phyloP scores from a whole-genome alignment of 129 eudicot genomes.

The Deinandra increscens region DNA sequence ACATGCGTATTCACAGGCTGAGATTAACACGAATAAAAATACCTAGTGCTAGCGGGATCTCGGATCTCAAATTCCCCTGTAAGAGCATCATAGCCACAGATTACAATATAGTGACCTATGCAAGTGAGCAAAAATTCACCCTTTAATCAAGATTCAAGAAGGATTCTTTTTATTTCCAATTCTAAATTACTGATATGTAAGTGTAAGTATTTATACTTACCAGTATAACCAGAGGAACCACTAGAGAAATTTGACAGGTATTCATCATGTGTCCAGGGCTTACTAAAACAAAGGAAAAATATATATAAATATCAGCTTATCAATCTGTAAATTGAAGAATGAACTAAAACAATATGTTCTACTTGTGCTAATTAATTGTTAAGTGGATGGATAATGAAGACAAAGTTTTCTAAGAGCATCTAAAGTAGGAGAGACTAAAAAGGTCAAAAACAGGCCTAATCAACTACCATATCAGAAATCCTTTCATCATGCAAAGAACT shows the following conservation, averaged over 20 bases:
- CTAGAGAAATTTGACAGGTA: constrained; percentile 42
- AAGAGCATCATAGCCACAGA: constrained; percentile 82
- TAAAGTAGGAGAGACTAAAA: too few species aligned
- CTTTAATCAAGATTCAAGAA: neutral
- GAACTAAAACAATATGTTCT: neutral
- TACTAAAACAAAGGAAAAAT: constrained; percentile 32
- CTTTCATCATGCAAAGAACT: too few species aligned
- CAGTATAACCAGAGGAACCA: constrained; percentile 62
- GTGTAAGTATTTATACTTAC: constrained; percentile 36
- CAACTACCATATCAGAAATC: too few species aligned
- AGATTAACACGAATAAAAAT: neutral
- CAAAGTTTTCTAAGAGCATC: too few species aligned
- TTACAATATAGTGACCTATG: constrained; percentile 83
- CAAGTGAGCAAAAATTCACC: constrained; percentile 10
- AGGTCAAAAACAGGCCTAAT: too few species aligned
- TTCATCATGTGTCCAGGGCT: constrained; percentile 55
- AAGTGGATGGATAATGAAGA: too few species aligned
- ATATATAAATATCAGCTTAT: neutral
- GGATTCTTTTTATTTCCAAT: neutral
- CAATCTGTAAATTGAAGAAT: neutral
- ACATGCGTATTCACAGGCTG: neutral
- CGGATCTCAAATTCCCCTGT: constrained; percentile 84
- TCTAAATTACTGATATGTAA: neutral
- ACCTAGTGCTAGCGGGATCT: constrained; percentile 98
- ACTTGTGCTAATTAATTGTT: neutral